phyloP scores from a whole-genome alignment of 202 grass and related monocot genomes.

The Schoenoplectus tabernaemontani region DNA sequence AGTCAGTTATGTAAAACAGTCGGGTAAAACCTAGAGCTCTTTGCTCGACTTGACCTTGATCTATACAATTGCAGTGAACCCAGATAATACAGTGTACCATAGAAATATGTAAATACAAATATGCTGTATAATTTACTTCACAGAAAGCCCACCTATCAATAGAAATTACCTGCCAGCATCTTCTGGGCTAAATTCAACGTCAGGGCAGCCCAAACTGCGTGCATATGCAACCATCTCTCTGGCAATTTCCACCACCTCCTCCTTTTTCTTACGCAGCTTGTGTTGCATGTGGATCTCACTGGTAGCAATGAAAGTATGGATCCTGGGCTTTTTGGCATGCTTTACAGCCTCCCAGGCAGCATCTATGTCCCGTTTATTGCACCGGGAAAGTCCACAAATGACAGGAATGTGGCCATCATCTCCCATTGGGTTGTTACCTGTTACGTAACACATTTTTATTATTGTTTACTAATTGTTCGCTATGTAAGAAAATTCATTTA shows the following conservation, averaged over 20 bases:
- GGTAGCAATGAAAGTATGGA: constrained; percentile 92
- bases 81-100: background rate
- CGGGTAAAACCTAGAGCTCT: background rate
- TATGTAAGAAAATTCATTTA: background rate
- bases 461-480: background rate
- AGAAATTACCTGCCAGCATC: constrained; percentile 70
- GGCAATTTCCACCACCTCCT: constrained; percentile 66
- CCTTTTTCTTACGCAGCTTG: constrained; percentile 78
- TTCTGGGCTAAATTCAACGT: constrained; percentile 95
- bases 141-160: background rate
- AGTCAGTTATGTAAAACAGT: background rate
- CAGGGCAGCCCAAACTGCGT: constrained; percentile 61
- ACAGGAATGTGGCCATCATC: constrained; percentile 63
- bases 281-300: constrained; percentile 98
- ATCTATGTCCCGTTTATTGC: constrained; percentile 79
- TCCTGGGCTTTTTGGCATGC: constrained; percentile 31
- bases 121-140: background rate
- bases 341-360: background rate
- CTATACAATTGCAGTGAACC: background rate
- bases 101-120: background rate
- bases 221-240: constrained; percentile 89
- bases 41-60: background rate
- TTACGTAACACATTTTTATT: background rate
- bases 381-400: constrained; percentile 75
- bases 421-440: constrained; percentile 40